Base-by-base conservation (phyloP, 2,329 filamentous ascomycete genomes). In the Claviceps pazoutovae region DNA sequence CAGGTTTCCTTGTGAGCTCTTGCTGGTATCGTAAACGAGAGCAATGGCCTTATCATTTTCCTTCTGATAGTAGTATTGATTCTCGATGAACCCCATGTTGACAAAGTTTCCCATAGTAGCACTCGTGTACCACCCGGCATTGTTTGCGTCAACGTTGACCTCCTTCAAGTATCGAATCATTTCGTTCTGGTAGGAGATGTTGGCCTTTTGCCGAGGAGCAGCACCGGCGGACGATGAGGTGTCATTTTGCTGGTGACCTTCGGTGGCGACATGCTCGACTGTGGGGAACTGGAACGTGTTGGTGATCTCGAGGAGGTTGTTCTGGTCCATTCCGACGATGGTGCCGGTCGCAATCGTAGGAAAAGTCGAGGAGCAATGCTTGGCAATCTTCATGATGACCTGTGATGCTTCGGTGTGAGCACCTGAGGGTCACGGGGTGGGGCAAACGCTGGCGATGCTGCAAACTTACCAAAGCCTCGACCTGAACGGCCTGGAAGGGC, bases 81-180 rank as follows among this genome's bases (percentile, higher is more conserved):
- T 98, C 79, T 98, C 93, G 70, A 98, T 87, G 66, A 95, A 90
- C 75, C 85, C 87, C 66, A 86, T 70, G 75, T 90, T 96, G 76
- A 97, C 79, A 62, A 97, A 97, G 77, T 95, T 97, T 70, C 93
- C 93, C 87, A 98, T 94, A 69, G 89, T 95, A 57, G 90, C 88
- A 74, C 89, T 96, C 54, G 89, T 96, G 74, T 98, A 98, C 90
- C 90, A 98, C 63, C 93, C 93, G 55, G 95, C 88, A 64, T 88
- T 94, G 76, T 97, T 95, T 59, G 93, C 93, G 68, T 98, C 93
- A 54, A 97, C 87, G 69, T 97, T 98, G 64, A 98, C 93, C 72
- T 97, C 93, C 68, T 91, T 86, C 57, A 97, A 74, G 70, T 93
- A 89, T 65, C 89, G 86, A 70, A 98, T 91, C 91, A 97, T 97